Conservation (phyloP, 257 asterid genomes). For the Misopates orontium region DNA sequence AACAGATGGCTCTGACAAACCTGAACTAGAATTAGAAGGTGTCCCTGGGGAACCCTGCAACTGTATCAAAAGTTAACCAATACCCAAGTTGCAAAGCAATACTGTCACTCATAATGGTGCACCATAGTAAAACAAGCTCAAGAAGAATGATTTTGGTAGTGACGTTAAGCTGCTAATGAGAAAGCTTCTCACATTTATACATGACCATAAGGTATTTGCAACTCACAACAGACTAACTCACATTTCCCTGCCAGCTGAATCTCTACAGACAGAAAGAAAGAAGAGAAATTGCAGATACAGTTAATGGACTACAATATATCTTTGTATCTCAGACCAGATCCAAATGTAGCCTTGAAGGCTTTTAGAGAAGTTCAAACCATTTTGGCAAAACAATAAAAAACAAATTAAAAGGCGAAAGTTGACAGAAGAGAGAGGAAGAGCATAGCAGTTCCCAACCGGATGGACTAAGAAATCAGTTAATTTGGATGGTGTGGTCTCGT, state of each 20-base stretch:
- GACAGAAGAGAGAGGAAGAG: too few species aligned
- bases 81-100: conserved; percentile 22
- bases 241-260: background rate
- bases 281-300: background rate
- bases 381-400: background rate
- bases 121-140: background rate
- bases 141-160: background rate
- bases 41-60: conserved; percentile 70
- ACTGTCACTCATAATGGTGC: background rate
- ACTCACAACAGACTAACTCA: background rate
- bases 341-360: background rate
- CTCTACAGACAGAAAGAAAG: background rate
- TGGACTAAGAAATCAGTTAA: background rate
- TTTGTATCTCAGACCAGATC: background rate
- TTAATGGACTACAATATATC: background rate
- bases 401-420: too few species aligned
- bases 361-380: background rate
- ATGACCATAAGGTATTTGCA: background rate
- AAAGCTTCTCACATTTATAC: conserved; percentile 7
- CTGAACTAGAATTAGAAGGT: conserved; percentile 51
- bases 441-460: too few species aligned
- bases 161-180: background rate
- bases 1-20: conserved; percentile 36
- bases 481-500: too few species aligned
- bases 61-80: conserved; percentile 37